Percentiles rank a stretch among this genome's conserved stretches.
These are phyloP conservation scores for Pestalotiopsis sp. DNA, from an alignment of 2,329 filamentous ascomycete species.

Conservation along the genomic window DNA sequence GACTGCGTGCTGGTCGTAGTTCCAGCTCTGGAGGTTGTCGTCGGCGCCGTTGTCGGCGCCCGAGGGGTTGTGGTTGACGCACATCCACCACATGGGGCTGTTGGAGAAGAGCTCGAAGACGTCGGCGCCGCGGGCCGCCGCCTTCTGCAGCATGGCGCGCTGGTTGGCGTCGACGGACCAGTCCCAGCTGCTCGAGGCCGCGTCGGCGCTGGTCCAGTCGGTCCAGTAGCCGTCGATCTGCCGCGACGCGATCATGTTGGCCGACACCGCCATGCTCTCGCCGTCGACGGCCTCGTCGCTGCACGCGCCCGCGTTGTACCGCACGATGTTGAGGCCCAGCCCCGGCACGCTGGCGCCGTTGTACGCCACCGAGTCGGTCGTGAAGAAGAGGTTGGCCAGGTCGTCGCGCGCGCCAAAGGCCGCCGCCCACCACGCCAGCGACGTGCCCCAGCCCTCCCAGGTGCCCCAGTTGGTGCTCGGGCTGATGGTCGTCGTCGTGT, in stretches of 20 bases:
- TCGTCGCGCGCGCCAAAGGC: conserved; percentile 42
- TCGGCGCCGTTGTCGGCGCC: conserved; percentile 34
- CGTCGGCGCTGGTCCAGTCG: conserved; percentile 36
- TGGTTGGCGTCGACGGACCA: conserved; percentile 44
- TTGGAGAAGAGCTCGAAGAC: conserved; percentile 48
- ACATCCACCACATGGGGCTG: conserved; percentile 49
- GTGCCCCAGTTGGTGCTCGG: conserved; percentile 37
- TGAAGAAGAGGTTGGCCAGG: conserved; percentile 44
- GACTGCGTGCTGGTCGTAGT: conserved; percentile 38
- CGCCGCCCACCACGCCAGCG: conserved; percentile 46
- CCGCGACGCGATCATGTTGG: conserved; percentile 38
- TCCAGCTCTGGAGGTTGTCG: conserved; percentile 43
- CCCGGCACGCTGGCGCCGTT: conserved; percentile 36
- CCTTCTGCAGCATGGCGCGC: conserved; percentile 40
- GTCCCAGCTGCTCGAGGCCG: conserved; percentile 39
- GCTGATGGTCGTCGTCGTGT: conserved; percentile 34
- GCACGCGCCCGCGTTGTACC: conserved; percentile 45
- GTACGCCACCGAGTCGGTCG: conserved; percentile 30
- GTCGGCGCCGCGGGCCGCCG: conserved; percentile 36
- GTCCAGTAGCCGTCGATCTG: conserved; percentile 44
- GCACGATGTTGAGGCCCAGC: conserved; percentile 43
- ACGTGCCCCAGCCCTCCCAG: conserved; percentile 48
- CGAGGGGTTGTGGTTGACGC: conserved; percentile 43
- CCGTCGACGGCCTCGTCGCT: conserved; percentile 37
- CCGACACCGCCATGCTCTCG: conserved; percentile 36